Base-by-base conservation (phyloP, 306 rosid genomes). In the Prunus armeniaca region DNA sequence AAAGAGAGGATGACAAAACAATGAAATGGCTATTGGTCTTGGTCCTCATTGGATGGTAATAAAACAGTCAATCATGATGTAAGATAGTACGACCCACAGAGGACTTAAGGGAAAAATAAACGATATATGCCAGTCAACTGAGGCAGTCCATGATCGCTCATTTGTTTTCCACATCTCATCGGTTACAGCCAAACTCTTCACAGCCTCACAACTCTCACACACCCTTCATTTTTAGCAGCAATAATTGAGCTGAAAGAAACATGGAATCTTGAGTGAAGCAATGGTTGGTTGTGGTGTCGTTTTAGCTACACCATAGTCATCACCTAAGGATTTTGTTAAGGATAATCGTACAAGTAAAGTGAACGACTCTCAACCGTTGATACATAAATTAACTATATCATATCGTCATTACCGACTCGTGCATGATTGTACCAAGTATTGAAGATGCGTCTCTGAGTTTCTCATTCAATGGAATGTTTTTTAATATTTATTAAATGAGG, bases 391-490 rank as follows among this genome's bases (percentile, higher is more conserved):
- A 38, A 4, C 43, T 38, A 38, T 38, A 7, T 38, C 43, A 38
- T 38, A 38, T 38, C 43, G 9, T 38, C 43, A 38, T 25, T 25
- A 25, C 27, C 27, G 27, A 38, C 43, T 38, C 43, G 0, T 7
- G 9, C 43, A 38, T 38, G 43, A 38, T 38, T 7, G 43, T 38
- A 38, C 43, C 9, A 38, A 38, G 43, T 38, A 38, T 38, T 38
- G 43, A 6, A 52, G 30, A 51, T 22, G 38, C 9, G 25, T 9
- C 61, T 56, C 12, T 2, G 27, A 17, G 18, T 30, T 49, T 24
- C 73, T 71, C 32, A 54, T 71, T 32, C 50, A 71, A 56, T 22
- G 15, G 76, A 71, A 71, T 71, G 75, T 71, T 34, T 71, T 71
- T 27, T 38, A 6, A 38, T 0, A 5, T 15, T 52, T 18, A 52